Evolutionary conservation across 176 grass and related monocot genomes (phyloP), one percentile per base, ranked within the genome.

Genomic region (Puya raimondii): DNA sequence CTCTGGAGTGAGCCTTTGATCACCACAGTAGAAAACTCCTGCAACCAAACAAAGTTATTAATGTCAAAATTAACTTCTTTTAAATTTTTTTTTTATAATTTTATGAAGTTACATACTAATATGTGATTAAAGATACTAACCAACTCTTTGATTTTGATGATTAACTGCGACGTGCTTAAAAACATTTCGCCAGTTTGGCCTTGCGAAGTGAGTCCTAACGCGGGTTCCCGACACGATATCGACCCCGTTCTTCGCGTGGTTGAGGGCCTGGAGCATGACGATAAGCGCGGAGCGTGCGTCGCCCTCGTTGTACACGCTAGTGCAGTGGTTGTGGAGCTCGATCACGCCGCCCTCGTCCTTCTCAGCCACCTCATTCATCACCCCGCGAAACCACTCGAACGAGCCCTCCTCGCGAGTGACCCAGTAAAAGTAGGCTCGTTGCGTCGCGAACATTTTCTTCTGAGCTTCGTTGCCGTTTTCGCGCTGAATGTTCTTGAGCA

Each of bases 281-380:
- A 99, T 80, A 71, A 99, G 72, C 9, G 89, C 89, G 50, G 94
- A 93, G 68, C 87, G 58, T 0, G 94, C 94, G 76, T 99, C 89
- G 0, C 89, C 89, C 1, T 99, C 94, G 69, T 88, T 89, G 74
- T 99, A 99, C 68, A 99, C 87, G 65, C 87, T 88, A 0, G 94
- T 99, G 87, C 94, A 99, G 80, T 99, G 87, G 80, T 99, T 99
- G 82, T 99, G 94, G 11, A 99, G 85, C 87, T 99, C 94, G 48
- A 99, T 89, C 42, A 80, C 72, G 12, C 80, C 80, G 1, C 73
- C 51, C 27, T 53, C 50, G 74, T 99, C 94, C 15, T 84, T 86
- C 82, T 90, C 87, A 50, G 82, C 94, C 22, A 99, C 94, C 74
- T 93, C 94, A 65, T 93, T 82, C 94, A 99, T 93, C 74, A 93